These are phyloP conservation scores for Bocquillonia castaneifolia DNA, from an alignment of 441 rosid species.

Conservation along the genomic window DNA sequence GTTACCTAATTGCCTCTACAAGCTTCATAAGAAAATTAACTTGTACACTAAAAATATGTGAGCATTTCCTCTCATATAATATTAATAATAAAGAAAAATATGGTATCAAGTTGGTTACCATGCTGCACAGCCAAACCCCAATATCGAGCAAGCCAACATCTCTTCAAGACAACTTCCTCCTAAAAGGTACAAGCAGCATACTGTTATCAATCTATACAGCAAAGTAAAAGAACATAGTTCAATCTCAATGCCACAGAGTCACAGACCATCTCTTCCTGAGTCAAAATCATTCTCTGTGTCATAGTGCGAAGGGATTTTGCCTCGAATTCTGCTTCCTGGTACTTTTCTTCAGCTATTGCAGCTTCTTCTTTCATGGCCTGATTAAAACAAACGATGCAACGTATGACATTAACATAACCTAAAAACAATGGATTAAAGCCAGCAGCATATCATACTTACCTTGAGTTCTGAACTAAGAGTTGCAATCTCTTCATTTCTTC, in stretches of 20 bases:
- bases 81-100: constrained; percentile 8
- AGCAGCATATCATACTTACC: constrained; percentile 38
- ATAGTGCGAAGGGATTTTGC: constrained; percentile 61
- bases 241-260: constrained; percentile 8
- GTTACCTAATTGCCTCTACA: not conserved
- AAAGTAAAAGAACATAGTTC: constrained; percentile 17
- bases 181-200: constrained; percentile 28
- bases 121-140: constrained; percentile 90
- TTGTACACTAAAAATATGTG: not conserved
- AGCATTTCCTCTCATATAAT: constrained; percentile 13
- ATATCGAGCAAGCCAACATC: constrained; percentile 99
- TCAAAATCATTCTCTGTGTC: constrained; percentile 90
- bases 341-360: constrained; percentile 48
- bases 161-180: constrained; percentile 99
- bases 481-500: constrained; percentile 61
- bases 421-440: constrained; percentile 17
- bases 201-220: constrained; percentile 26
- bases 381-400: constrained; percentile 19
- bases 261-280: constrained; percentile 92
- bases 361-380: constrained; percentile 71
- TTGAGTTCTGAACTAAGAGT: constrained; percentile 63
- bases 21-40: not conserved
- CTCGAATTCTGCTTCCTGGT: constrained; percentile 78
- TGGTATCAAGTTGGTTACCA: constrained; percentile 44
- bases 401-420: constrained; percentile 17